phyloP scores from a whole-genome alignment of 2,329 filamentous ascomycete species.

The Aspergillus arachidicola region DNA sequence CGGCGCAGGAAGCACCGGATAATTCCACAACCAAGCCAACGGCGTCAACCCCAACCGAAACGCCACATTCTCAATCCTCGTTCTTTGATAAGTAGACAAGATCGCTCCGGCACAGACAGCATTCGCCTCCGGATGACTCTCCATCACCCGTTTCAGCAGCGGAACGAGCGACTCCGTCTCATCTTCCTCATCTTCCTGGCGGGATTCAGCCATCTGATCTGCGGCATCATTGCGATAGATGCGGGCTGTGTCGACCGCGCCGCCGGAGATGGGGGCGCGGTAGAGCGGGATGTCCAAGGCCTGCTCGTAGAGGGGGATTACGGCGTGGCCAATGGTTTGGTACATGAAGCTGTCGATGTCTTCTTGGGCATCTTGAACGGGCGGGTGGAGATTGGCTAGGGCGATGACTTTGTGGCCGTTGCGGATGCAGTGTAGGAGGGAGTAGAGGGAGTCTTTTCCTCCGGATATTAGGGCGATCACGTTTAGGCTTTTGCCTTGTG shows the following conservation, averaged over 20 bases:
- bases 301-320: conserved; percentile 80
- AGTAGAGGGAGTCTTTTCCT: conserved; percentile 96
- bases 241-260: conserved; percentile 68
- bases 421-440: conserved; percentile 82
- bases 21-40: conserved; percentile 91
- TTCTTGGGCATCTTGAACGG: conserved; percentile 31
- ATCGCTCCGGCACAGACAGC: conserved; percentile 91
- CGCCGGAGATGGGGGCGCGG: conserved; percentile 73
- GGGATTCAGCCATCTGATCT: conserved; percentile 15
- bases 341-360: conserved; percentile 99
- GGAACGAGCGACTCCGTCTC: conserved; percentile 87
- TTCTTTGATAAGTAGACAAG: conserved; percentile 92
- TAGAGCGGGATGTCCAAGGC: conserved; percentile 84
- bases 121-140: conserved; percentile 75
- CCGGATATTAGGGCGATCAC: conserved; percentile 94
- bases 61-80: conserved; percentile 89
- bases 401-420: conserved; percentile 86
- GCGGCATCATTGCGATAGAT: conserved; percentile 62
- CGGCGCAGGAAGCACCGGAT: conserved; percentile 67
- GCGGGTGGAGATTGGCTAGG: conserved; percentile 83
- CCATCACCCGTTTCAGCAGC: conserved; percentile 69
- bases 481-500: conserved; percentile 53
- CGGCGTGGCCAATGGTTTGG: conserved; percentile 88
- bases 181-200: conserved; percentile 65
- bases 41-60: conserved; percentile 79